phyloP scores from a whole-genome alignment of 495 filamentous ascomycete genomes.

The Neurospora sp. region DNA sequence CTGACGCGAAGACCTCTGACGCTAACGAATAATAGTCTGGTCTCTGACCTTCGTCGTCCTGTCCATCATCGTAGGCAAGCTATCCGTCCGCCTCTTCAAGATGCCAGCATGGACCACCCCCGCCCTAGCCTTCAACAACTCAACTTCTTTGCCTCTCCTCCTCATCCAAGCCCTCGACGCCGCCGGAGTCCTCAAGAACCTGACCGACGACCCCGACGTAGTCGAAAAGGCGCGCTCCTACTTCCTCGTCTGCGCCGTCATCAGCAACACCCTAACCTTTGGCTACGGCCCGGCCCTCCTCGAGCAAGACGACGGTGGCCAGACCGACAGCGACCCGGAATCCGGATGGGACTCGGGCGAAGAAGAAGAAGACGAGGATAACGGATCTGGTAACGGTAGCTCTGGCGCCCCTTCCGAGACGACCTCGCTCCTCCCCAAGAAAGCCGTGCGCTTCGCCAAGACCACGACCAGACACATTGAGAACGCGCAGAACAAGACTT shows the following conservation, averaged over 20 bases:
- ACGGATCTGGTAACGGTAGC: neutral
- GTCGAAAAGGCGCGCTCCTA: conserved; percentile 60
- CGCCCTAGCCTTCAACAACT: conserved; percentile 69
- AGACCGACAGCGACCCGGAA: conserved; percentile 16
- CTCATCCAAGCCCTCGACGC: conserved; percentile 54
- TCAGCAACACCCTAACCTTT: conserved; percentile 40
- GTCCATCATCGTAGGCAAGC: conserved; percentile 32
- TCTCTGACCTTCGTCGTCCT: conserved; percentile 33
- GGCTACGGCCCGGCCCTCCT: conserved; percentile 54
- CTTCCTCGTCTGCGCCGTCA: conserved; percentile 50
- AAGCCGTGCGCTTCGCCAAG: conserved; percentile 7
- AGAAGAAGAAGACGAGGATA: conserved; percentile 4
- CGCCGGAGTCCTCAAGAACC: conserved; percentile 50
- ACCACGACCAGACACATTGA: conserved; percentile 12
- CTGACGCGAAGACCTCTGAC: no score
- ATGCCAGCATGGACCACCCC: conserved; percentile 58
- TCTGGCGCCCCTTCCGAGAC: conserved; percentile 9
- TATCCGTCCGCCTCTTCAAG: conserved; percentile 25
- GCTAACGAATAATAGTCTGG: conserved; percentile 14
- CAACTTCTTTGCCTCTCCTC: conserved; percentile 59
- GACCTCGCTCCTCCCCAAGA: conserved; percentile 10
- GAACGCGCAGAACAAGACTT: conserved; percentile 21
- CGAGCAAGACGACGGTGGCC: conserved; percentile 25
- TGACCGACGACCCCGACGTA: conserved; percentile 42
- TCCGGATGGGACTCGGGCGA: conserved; percentile 15